Evolutionary conservation across 371 early-diverging fungal species (phyloP).

Genomic region (Syncephalastrum sp.): DNA sequence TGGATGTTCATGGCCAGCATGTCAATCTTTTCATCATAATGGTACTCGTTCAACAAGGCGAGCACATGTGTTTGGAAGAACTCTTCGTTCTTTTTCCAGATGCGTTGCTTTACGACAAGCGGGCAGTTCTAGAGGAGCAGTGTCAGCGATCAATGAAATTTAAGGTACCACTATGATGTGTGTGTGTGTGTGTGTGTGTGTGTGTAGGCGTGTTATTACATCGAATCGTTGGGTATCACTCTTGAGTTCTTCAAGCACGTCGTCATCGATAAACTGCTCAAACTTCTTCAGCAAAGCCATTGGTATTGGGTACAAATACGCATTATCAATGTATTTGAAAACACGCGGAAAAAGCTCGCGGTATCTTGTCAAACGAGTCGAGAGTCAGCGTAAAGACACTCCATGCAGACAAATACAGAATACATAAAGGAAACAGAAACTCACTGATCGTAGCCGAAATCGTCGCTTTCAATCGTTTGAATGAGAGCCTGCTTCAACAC

Average conservation of each 20-base stretch:
- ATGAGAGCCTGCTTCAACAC: slow-evolving; percentile 50
- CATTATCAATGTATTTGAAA: slow-evolving; percentile 53
- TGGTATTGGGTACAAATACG: slow-evolving; percentile 63
- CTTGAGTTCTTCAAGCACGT: slow-evolving; percentile 50
- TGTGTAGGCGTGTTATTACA: slow-evolving; percentile 18
- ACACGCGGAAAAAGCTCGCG: slow-evolving; percentile 32
- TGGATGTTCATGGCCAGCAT: slow-evolving; percentile 47
- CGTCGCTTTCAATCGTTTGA: slow-evolving; percentile 29
- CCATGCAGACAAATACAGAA: not conserved
- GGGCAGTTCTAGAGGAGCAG: slow-evolving; percentile 27
- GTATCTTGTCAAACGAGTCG: too few species aligned
- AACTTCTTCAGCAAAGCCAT: slow-evolving; percentile 59
- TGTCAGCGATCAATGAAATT: too few species aligned
- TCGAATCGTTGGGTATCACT: slow-evolving; percentile 47
- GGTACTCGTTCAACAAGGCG: slow-evolving; percentile 43
- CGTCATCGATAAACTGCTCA: slow-evolving; percentile 49
- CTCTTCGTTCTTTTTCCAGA: slow-evolving; percentile 48
- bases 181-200: too few species aligned
- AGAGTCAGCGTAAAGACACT: not conserved
- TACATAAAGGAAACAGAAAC: slow-evolving; percentile 1
- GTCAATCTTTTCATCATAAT: slow-evolving; percentile 38
- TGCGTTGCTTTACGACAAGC: slow-evolving; percentile 40
- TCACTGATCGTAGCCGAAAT: slow-evolving; percentile 51
- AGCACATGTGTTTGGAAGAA: slow-evolving; percentile 45
- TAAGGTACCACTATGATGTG: too few species aligned